These are phyloP conservation scores for Gentiana straminea DNA, from an alignment of 257 asterid species.

Conservation along the genomic window DNA sequence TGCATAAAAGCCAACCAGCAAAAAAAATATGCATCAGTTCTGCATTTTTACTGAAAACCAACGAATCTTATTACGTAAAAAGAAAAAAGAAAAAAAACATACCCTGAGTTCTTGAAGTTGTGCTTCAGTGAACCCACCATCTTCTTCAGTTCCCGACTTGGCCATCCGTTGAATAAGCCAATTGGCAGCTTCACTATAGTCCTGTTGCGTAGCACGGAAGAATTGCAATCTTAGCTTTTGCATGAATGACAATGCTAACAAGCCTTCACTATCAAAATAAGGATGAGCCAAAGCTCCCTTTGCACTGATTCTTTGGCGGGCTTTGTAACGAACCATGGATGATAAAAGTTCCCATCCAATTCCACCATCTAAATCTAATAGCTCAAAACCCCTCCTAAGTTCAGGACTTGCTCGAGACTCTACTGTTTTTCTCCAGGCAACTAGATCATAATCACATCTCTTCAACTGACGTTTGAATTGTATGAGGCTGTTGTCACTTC, in stretches of 20 bases:
- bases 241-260: slow-evolving; percentile 70
- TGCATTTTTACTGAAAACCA: too few relatives aligned
- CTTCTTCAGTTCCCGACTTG: slow-evolving; percentile 74
- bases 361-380: slow-evolving; percentile 80
- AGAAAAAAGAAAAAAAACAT: slow-evolving; percentile 13
- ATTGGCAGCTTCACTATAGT: slow-evolving; percentile 68
- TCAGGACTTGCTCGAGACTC: slow-evolving; percentile 81
- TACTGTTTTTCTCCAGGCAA: slow-evolving; percentile 61
- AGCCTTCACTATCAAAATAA: slow-evolving; percentile 84
- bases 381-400: slow-evolving; percentile 69
- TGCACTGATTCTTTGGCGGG: slow-evolving; percentile 76
- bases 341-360: slow-evolving; percentile 87
- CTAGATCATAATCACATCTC: slow-evolving; percentile 69
- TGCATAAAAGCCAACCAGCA: slow-evolving; percentile 16
- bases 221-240: slow-evolving; percentile 65
- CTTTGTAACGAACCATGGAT: slow-evolving; percentile 87
- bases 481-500: slow-evolving; percentile 62
- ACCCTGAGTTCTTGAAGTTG: slow-evolving; percentile 86
- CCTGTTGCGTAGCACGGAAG: slow-evolving; percentile 82
- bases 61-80: too few relatives aligned
- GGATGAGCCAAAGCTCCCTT: slow-evolving; percentile 93
- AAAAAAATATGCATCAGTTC: too few relatives aligned
- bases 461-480: slow-evolving; percentile 86
- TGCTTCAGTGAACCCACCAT: slow-evolving; percentile 95
- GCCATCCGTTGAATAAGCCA: slow-evolving; percentile 88